Evolutionary conservation across 208 protist genomes (phyloP).

Genomic region (Endotrypanum monterogeii): DNA sequence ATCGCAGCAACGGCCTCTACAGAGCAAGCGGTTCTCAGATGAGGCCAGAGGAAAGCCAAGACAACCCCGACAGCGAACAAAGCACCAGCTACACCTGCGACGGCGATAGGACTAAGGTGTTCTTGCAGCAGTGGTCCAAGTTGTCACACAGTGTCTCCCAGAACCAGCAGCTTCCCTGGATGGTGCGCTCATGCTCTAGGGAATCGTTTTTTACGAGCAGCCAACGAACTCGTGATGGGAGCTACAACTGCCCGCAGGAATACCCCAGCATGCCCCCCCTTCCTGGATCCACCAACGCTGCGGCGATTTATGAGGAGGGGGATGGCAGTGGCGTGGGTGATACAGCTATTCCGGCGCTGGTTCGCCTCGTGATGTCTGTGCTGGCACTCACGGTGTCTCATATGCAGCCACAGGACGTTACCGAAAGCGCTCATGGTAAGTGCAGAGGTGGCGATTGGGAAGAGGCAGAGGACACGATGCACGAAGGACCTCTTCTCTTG

Average conservation of each 20-base stretch:
- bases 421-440: not conserved
- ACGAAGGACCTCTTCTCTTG: not conserved
- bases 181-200: not conserved
- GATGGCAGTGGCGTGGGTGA: not conserved
- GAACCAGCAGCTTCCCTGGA: not conserved
- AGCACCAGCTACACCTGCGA: not conserved
- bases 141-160: not conserved
- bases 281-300: not conserved
- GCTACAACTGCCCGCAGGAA: not conserved
- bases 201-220: not conserved
- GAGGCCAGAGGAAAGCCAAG: not conserved
- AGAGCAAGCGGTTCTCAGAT: not conserved
- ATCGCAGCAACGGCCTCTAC: not conserved
- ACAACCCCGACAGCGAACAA: not conserved
- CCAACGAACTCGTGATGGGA: not conserved
- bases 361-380: constrained; percentile 14
- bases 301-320: not conserved
- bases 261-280: not conserved
- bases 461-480: not conserved
- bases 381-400: constrained; percentile 16
- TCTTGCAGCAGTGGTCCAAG: not conserved
- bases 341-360: constrained; percentile 17
- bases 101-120: not conserved
- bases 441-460: not conserved
- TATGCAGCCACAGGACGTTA: constrained; percentile 3